phyloP scores from a whole-genome alignment of 768 basidiomycete genomes.

The Mycena galopus region DNA sequence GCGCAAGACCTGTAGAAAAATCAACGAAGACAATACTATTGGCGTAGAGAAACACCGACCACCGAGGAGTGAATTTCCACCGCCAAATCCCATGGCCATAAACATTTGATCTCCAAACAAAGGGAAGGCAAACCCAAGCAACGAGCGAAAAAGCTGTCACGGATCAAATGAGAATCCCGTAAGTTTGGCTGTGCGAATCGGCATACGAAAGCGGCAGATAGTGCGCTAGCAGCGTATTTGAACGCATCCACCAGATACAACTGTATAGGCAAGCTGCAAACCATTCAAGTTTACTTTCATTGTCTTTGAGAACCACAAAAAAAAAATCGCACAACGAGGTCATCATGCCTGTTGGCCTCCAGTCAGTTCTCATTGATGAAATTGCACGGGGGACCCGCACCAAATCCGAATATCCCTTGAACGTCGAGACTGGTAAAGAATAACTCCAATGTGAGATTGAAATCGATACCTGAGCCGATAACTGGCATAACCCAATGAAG shows the following conservation, averaged over 20 bases:
- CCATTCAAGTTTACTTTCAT: too few species aligned
- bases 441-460: not conserved
- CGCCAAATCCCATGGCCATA: too few species aligned
- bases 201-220: slow-evolving; percentile 70
- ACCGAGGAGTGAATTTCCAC: too few species aligned
- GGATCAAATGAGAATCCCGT: not conserved
- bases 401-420: slow-evolving; percentile 68
- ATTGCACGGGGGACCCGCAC: slow-evolving; percentile 53
- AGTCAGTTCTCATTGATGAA: slow-evolving; percentile 11
- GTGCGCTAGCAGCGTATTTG: slow-evolving; percentile 73
- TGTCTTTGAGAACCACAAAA: too few species aligned
- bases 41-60: slow-evolving; percentile 76
- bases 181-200: not conserved
- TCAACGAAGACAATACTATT: slow-evolving; percentile 65
- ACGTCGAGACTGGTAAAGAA: not conserved
- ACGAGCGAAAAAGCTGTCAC: slow-evolving; percentile 66
- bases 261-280: slow-evolving; percentile 67
- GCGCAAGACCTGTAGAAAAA: slow-evolving; percentile 52
- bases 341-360: slow-evolving; percentile 62
- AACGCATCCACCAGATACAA: slow-evolving; percentile 79
- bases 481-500: slow-evolving; percentile 81
- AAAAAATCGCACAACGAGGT: slow-evolving; percentile 56
- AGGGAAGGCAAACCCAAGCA: too few species aligned
- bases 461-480: slow-evolving; percentile 61
- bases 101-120: too few species aligned